Evolutionary conservation across 768 basidiomycete genomes (phyloP), one percentile per base, ranked within the genome.

Genomic region (Pisolithus microcarpus): DNA sequence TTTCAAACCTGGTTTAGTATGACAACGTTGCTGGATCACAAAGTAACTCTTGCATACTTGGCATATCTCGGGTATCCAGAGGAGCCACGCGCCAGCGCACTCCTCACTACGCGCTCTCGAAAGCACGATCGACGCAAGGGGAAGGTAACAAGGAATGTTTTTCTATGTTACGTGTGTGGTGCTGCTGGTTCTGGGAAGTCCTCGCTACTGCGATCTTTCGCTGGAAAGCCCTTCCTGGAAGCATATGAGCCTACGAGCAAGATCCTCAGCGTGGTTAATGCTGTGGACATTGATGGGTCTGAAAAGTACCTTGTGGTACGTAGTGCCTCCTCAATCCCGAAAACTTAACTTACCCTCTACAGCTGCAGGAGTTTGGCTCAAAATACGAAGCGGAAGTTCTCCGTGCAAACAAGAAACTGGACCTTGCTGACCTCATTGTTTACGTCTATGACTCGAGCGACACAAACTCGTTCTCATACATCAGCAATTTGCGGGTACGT

Each of bases 381-480:
- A 87, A 86, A 65, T 96, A 95, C 60, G 95, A 99, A 69, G 78
- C 88, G 0, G 95, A 97, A 67, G 85, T 81, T 9, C 71, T 98
- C 51, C 80, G 93, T 54, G 91, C 86, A 66, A 76, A 83, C 37
- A 95, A 91, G 73, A 96, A 93, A 72, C 83, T 85, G 30, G 94
- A 96, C 65, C 70, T 89, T 42, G 91, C 90, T 18, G 95, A 99
- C 68, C 90, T 97, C 38, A 88, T 97, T 54, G 79, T 94, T 56
- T 97, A 95, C 64, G 92, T 97, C 30, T 84, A 97, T 61, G 95
- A 99, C 69, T 97, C 94, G 43, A 93, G 91, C 63, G 95, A 99
- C 65, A 97, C 95, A 38, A 98, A 99, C 70, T 96, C 92, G 9
- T 99, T 99, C 67, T 94, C 91, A 43, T 96, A 98, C 70, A 92